phyloP scores from a whole-genome alignment of 148 eudicot genomes.

The Gaultheria prostrata region DNA sequence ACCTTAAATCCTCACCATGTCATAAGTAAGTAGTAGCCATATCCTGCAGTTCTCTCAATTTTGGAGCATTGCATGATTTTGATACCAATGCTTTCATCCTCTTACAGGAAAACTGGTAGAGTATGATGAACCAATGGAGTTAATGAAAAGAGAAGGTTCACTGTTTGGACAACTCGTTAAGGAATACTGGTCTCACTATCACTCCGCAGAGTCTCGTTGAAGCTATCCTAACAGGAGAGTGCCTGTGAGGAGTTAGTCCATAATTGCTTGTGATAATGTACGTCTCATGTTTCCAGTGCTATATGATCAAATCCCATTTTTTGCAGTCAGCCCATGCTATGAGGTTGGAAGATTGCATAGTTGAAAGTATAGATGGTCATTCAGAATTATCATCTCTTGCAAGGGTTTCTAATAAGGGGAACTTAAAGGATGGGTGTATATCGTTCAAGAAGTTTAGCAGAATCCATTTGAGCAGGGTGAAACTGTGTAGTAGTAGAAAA shows the following conservation, averaged over 20 bases:
- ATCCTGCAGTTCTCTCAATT: not conserved
- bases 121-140: conserved; percentile 75
- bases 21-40: not conserved
- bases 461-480: too few relatives aligned
- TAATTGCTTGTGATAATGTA: not conserved
- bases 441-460: not conserved
- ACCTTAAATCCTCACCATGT: not conserved
- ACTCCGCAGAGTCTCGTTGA: conserved; percentile 57
- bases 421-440: not conserved
- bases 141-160: conserved; percentile 73
- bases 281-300: not conserved
- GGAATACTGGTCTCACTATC: conserved; percentile 90
- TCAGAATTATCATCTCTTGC: not conserved
- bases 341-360: not conserved
- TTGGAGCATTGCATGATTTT: not conserved
- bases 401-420: not conserved
- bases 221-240: not conserved
- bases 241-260: not conserved
- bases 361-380: not conserved
- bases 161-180: conserved; percentile 73
- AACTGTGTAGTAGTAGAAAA: not conserved
- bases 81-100: not conserved
- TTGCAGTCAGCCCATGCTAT: not conserved
- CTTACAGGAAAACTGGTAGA: conserved; percentile 69
- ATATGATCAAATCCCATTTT: not conserved